A percentile compares a stretch with the other conserved stretches of the same genome.
Conservation (phyloP, 352 stramenopile genomes). For the Phytophthora syringae region DNA sequence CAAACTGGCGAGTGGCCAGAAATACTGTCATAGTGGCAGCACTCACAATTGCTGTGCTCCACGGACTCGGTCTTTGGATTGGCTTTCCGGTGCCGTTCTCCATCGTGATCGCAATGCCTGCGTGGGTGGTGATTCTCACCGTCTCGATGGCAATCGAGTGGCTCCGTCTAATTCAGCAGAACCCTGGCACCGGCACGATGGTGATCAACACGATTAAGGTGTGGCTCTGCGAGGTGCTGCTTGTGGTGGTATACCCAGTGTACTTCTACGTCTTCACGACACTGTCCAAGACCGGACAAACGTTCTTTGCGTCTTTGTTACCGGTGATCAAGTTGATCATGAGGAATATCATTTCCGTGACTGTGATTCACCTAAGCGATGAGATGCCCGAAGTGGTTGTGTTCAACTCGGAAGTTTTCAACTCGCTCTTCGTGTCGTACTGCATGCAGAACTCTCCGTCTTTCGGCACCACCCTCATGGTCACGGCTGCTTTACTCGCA, state of each 20-base stretch:
- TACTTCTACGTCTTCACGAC: slow-evolving; percentile 40
- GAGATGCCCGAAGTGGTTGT: slow-evolving; percentile 31
- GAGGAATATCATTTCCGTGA: slow-evolving; percentile 25
- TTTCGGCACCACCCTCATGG: slow-evolving; percentile 16
- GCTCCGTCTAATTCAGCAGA: slow-evolving; percentile 15
- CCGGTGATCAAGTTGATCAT: slow-evolving; percentile 34
- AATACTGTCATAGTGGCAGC: slow-evolving; percentile 9
- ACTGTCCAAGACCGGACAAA: slow-evolving; percentile 11
- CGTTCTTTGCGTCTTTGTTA: slow-evolving; percentile 22
- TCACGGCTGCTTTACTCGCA: slow-evolving; percentile 20
- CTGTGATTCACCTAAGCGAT: slow-evolving; percentile 28
- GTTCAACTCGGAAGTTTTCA: slow-evolving; percentile 37
- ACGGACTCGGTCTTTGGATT: slow-evolving; percentile 4
- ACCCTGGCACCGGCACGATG: slow-evolving; percentile 2
- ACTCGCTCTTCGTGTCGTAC: slow-evolving; percentile 33
- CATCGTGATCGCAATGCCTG: slow-evolving; percentile 12
- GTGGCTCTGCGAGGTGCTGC: slow-evolving; percentile 24
- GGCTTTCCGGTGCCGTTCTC: slow-evolving; percentile 28
- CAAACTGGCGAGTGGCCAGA: slow-evolving; percentile 5
- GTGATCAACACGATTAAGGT: slow-evolving; percentile 28
- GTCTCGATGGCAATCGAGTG: slow-evolving; percentile 9
- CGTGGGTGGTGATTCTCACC: slow-evolving; percentile 12
- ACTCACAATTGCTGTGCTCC: background rate
- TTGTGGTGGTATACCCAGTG: slow-evolving; percentile 24
- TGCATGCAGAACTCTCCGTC: slow-evolving; percentile 36